Evolutionary conservation across 345 rosid genomes (phyloP).

Genomic region (Clarkia xantiana): DNA sequence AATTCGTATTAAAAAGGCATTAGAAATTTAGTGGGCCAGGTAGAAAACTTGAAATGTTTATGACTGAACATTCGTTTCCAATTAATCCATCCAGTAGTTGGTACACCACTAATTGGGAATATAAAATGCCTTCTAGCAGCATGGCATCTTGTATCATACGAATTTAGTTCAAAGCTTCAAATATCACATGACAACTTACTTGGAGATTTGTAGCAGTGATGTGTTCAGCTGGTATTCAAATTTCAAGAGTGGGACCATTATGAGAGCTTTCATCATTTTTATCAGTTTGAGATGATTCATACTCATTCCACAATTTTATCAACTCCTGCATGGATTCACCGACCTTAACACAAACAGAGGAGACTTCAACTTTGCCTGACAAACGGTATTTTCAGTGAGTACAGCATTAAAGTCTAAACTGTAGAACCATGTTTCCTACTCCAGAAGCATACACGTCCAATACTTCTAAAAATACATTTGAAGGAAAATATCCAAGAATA

Average conservation of each 20-base stretch:
- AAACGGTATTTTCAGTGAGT: constrained; percentile 15
- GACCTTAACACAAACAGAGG: constrained; percentile 78
- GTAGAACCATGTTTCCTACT: neutral
- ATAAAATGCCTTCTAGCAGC: constrained; percentile 5
- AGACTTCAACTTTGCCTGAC: constrained; percentile 82
- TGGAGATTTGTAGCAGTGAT: constrained; percentile 98
- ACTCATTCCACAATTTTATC: constrained; percentile 85
- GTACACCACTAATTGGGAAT: too few species aligned
- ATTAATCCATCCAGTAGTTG: too few species aligned
- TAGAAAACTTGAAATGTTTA: too few species aligned
- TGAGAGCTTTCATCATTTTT: constrained; percentile 51
- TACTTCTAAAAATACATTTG: neutral
- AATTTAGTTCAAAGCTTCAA: neutral
- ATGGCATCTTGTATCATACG: neutral
- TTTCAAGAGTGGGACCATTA: constrained; percentile 88
- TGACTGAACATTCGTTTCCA: too few species aligned
- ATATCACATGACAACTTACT: constrained; percentile 29
- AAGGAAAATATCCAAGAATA: neutral
- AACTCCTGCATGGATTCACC: constrained; percentile 99
- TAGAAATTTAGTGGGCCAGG: too few species aligned
- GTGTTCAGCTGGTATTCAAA: constrained; percentile 91
- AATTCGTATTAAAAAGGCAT: too few species aligned
- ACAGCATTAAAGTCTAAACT: neutral
- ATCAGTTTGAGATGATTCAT: constrained; percentile 53
- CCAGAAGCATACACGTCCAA: neutral